These are phyloP conservation scores for Elsinoe fawcettii DNA, from an alignment of 2,329 filamentous ascomycete genomes.

Conservation along the genomic window DNA sequence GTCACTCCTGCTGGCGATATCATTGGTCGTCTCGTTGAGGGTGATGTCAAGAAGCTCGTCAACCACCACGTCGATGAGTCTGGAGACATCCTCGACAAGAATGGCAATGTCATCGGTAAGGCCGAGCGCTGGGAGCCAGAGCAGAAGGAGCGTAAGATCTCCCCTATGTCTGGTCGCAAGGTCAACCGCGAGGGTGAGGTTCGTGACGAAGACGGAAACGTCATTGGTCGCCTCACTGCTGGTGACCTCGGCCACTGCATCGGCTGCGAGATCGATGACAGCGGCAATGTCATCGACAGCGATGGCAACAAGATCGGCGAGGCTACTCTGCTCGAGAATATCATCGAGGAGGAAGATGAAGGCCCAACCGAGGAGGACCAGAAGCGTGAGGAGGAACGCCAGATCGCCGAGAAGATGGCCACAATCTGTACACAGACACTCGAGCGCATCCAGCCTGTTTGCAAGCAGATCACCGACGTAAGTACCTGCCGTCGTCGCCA, in stretches of 20 bases:
- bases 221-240: slow-evolving; percentile 43
- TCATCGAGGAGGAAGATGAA: slow-evolving; percentile 49
- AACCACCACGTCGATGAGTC: slow-evolving; percentile 46
- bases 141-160: slow-evolving; percentile 48
- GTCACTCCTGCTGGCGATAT: slow-evolving; percentile 39
- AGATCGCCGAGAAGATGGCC: slow-evolving; percentile 71
- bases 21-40: slow-evolving; percentile 43
- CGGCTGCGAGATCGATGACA: slow-evolving; percentile 46
- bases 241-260: slow-evolving; percentile 46
- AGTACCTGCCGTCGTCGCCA: slow-evolving; percentile 23
- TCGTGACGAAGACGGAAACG: slow-evolving; percentile 43
- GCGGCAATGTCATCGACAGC: slow-evolving; percentile 46
- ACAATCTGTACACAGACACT: slow-evolving; percentile 68
- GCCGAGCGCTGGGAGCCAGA: slow-evolving; percentile 47
- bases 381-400: slow-evolving; percentile 56
- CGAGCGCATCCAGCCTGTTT: slow-evolving; percentile 75
- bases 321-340: slow-evolving; percentile 54
- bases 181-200: slow-evolving; percentile 49
- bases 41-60: slow-evolving; percentile 44
- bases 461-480: slow-evolving; percentile 77
- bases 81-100: slow-evolving; percentile 47
- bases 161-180: slow-evolving; percentile 51
- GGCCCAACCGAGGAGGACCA: slow-evolving; percentile 49
- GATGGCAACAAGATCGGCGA: slow-evolving; percentile 58
- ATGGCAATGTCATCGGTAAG: slow-evolving; percentile 46